Evolutionary conservation across 1,139 yeast species (phyloP), one percentile per base, ranked within the genome.

Genomic region (Kodamaea plutei): DNA sequence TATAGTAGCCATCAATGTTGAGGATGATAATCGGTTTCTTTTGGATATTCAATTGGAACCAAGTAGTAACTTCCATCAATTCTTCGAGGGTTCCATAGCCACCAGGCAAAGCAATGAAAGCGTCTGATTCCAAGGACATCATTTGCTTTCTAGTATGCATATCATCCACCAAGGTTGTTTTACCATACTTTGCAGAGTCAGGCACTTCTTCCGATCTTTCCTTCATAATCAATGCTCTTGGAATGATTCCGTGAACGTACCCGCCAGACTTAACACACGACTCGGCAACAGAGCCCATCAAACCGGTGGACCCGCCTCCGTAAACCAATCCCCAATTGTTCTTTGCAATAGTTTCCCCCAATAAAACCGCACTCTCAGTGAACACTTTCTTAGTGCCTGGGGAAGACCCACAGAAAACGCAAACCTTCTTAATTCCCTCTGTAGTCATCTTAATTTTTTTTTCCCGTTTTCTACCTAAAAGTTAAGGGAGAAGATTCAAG

Each of bases 11-110:
- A 53, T 82, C 72, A 35, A 82, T 69, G 58, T 87, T 87, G 58
- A 79, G 78, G 28, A 87, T 54, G 12, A 87, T 80, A 45, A 87
- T 76, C 11, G 95, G 95, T 55, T 82, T 81, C 42, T 68, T 63
- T 58, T 87, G 96, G 43, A 87, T 87, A 25, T 88, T 91, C 47
- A 87, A 69, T 62, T 87, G 96, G 38, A 79, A 79, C 91, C 96
- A 87, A 4, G 96, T 87, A 33, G 84, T 82, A 34, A 85, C 82
- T 61, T 87, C 95, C 79, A 87, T 79, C 41, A 87, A 68, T 59
- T 87, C 96, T 58, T 87, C 96, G 49, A 85, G 62, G 4, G 95
- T 85, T 33, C 95, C 96, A 54, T 79, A 85, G 8, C 96, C 96
- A 39, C 96, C 96, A 11, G 96, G 95, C 60, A 87, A 67, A 1